A percentile compares a stretch with the other conserved stretches of the same genome.
These are phyloP conservation scores for Plasmodium inui DNA, from an alignment of 169 alveolate species.

Conservation along the genomic window DNA sequence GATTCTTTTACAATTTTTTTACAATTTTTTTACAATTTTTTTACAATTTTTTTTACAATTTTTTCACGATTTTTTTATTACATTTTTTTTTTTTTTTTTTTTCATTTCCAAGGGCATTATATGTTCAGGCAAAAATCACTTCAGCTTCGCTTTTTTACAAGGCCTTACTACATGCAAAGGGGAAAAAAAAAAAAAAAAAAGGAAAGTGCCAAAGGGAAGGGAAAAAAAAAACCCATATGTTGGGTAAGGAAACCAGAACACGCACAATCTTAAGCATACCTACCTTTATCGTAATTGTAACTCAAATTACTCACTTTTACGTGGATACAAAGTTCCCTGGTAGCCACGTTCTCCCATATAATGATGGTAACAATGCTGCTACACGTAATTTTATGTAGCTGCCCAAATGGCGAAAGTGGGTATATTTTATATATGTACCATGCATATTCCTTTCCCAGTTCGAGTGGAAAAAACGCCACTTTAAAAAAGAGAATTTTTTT, in stretches of 20 bases:
- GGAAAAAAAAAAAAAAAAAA: neutral
- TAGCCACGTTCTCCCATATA: neutral
- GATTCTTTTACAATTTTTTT: neutral
- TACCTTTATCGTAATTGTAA: neutral
- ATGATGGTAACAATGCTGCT: neutral
- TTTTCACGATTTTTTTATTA: neutral
- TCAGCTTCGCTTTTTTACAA: neutral
- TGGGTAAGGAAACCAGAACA: neutral
- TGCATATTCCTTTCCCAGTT: neutral
- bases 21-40: neutral
- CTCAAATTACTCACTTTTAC: neutral
- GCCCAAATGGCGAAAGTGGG: neutral
- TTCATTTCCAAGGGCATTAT: neutral
- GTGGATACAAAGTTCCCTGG: neutral
- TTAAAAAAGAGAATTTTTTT: neutral
- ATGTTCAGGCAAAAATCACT: neutral
- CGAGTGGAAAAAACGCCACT: neutral
- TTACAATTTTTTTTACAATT: neutral
- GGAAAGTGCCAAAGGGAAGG: neutral
- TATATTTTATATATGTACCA: neutral
- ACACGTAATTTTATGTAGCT: neutral
- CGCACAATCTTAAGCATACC: neutral
- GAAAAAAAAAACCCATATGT: too few species aligned
- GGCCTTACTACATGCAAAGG: neutral
- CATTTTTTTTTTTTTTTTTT: neutral